A percentile compares a stretch with the other conserved stretches of the same genome.
Evolutionary conservation across 768 basidiomycete genomes (phyloP).

Genomic region (Tylopilus intermedius): DNA sequence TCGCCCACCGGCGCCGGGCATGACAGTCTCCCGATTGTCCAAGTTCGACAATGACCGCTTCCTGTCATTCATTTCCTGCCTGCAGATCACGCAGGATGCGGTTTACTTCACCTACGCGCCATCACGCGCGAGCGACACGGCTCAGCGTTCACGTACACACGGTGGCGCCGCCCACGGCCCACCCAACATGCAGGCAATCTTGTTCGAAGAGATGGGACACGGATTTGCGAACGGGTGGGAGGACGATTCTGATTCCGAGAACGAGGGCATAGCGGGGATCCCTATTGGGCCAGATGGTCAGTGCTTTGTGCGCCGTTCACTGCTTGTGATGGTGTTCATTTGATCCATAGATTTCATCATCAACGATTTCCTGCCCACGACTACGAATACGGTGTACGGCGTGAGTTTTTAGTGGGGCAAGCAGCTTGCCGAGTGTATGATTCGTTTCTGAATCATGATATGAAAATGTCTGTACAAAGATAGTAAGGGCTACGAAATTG

Average conservation of each 20-base stretch:
- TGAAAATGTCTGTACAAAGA: neutral
- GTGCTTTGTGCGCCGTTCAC: neutral
- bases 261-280: constrained; percentile 5
- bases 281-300: constrained; percentile 10
- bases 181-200: constrained; percentile 1
- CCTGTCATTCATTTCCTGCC: constrained; percentile 39
- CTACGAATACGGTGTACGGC: constrained; percentile 22
- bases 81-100: constrained; percentile 52
- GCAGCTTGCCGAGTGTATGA: neutral
- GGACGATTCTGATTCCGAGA: constrained; percentile 13
- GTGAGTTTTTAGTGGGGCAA: constrained; percentile 20
- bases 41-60: constrained; percentile 11
- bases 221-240: constrained; percentile 9
- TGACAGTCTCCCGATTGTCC: constrained; percentile 17
- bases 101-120: constrained; percentile 40
- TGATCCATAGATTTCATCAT: neutral
- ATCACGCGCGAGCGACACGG: neutral
- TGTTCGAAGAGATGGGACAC: constrained; percentile 9
- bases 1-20: constrained; percentile 30
- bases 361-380: constrained; percentile 6
- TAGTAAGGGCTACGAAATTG: neutral
- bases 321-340: neutral
- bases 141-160: neutral
- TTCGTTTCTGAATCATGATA: neutral
- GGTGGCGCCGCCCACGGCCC: neutral